phyloP scores from a whole-genome alignment of 2,329 filamentous ascomycete genomes.

The Periconia macrospinosa region DNA sequence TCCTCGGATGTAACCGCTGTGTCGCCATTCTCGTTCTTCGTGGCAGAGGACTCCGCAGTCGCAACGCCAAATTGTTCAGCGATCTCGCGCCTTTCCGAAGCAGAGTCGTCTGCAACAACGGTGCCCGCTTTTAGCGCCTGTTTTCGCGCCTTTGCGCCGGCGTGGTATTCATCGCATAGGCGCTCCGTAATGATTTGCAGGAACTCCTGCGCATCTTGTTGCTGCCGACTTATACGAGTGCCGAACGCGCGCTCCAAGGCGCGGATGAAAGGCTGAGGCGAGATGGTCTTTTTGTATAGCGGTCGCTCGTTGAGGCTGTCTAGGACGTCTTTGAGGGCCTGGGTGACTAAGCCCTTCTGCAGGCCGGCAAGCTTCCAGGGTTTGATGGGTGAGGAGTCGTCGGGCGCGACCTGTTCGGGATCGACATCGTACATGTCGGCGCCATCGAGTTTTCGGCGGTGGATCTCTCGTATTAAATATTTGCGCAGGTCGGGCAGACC shows the following conservation, averaged over 20 bases:
- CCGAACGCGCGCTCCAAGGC: slow-evolving; percentile 84
- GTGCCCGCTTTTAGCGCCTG: slow-evolving; percentile 49
- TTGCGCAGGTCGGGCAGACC: slow-evolving; percentile 85
- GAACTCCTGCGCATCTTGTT: slow-evolving; percentile 98
- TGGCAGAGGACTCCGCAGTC: slow-evolving; percentile 19
- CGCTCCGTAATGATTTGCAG: slow-evolving; percentile 91
- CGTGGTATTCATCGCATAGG: slow-evolving; percentile 91
- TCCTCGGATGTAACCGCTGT: slow-evolving; percentile 31
- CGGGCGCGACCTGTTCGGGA: slow-evolving; percentile 41
- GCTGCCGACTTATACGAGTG: slow-evolving; percentile 87
- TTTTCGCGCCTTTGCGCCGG: slow-evolving; percentile 72
- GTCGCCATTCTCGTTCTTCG: slow-evolving; percentile 37
- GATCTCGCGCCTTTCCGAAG: slow-evolving; percentile 24
- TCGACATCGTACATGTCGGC: slow-evolving; percentile 71
- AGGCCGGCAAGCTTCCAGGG: slow-evolving; percentile 60
- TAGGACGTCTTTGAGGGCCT: slow-evolving; percentile 87
- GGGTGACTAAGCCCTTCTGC: slow-evolving; percentile 81
- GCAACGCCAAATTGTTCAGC: slow-evolving; percentile 26
- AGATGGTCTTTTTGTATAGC: slow-evolving; percentile 91
- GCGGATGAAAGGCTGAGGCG: slow-evolving; percentile 79
- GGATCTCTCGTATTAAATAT: slow-evolving; percentile 89
- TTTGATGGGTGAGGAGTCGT: slow-evolving; percentile 46
- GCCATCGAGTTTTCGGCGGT: slow-evolving; percentile 79
- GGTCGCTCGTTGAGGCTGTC: slow-evolving; percentile 92
- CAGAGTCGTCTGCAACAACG: slow-evolving; percentile 18